These are phyloP conservation scores for Garcia nutans DNA, from an alignment of 345 rosid genomes.

Conservation along the genomic window DNA sequence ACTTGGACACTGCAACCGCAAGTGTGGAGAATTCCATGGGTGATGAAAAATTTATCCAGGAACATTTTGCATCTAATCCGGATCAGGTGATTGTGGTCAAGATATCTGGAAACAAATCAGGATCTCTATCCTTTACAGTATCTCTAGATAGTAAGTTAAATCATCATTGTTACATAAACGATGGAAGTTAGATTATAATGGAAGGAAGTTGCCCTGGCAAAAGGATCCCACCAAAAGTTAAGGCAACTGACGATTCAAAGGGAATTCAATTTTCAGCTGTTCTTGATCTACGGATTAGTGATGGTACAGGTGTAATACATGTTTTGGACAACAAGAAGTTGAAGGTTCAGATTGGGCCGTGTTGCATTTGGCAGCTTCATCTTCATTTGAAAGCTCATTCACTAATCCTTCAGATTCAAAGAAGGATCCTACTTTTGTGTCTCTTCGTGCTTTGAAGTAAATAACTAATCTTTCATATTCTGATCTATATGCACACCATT, in stretches of 20 bases:
- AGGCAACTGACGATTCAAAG: conserved; percentile 42
- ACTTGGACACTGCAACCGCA: conserved; percentile 75
- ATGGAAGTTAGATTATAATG: conserved; percentile 55
- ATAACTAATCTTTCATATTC: conserved; percentile 52
- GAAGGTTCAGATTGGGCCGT: conserved; percentile 75
- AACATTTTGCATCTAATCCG: conserved; percentile 71
- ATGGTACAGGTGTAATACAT: conserved; percentile 42
- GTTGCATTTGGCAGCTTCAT: conserved; percentile 58
- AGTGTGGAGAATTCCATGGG: conserved; percentile 60
- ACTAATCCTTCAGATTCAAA: conserved; percentile 67
- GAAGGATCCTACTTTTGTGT: conserved; percentile 58
- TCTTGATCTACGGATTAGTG: conserved; percentile 70
- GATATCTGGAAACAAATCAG: conserved; percentile 58
- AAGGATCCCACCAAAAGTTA: conserved; percentile 53
- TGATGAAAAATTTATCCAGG: conserved; percentile 53
- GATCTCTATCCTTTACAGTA: conserved; percentile 62
- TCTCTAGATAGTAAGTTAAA: conserved; percentile 58
- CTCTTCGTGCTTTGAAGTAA: conserved; percentile 39
- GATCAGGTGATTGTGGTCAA: conserved; percentile 72
- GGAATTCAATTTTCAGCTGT: conserved; percentile 72
- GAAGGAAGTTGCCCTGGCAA: conserved; percentile 70
- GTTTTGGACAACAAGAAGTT: conserved; percentile 55
- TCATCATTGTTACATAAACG: conserved; percentile 51
- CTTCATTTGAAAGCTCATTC: conserved; percentile 84
- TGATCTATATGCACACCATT: conserved; percentile 64